phyloP scores from a whole-genome alignment of 805 yeast species.

The Candida suzukii region DNA sequence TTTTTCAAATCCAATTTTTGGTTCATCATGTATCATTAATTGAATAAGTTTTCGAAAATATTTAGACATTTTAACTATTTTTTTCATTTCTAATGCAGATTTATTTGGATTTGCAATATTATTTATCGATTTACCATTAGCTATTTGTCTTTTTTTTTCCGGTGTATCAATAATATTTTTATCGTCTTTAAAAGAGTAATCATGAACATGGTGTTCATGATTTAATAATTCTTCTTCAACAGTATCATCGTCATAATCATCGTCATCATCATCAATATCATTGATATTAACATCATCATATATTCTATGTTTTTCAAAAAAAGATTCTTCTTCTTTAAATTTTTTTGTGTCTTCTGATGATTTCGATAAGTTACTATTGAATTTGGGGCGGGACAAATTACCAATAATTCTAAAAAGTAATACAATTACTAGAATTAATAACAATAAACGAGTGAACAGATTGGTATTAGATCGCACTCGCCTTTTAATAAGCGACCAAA shows the following conservation, averaged over 20 bases:
- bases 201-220: neutral
- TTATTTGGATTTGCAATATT: neutral
- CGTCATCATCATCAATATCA: neutral
- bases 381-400: too few relatives aligned
- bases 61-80: conserved; percentile 13
- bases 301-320: neutral
- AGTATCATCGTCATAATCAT: neutral
- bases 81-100: conserved; percentile 10
- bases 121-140: neutral
- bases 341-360: too few relatives aligned
- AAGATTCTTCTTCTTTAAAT: too few relatives aligned
- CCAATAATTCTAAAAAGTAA: too few relatives aligned
- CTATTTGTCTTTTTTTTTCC: neutral
- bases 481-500: too few relatives aligned
- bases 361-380: too few relatives aligned
- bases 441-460: too few relatives aligned
- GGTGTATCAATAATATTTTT: neutral
- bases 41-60: conserved; percentile 15
- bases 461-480: too few relatives aligned
- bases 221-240: neutral
- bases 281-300: neutral
- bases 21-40: conserved; percentile 13
- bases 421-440: too few relatives aligned
- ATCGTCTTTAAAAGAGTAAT: neutral
- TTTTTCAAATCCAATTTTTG: conserved; percentile 18